phyloP scores from a whole-genome alignment of 2,329 filamentous ascomycete species.

The Nannizziopsis barbatae region DNA sequence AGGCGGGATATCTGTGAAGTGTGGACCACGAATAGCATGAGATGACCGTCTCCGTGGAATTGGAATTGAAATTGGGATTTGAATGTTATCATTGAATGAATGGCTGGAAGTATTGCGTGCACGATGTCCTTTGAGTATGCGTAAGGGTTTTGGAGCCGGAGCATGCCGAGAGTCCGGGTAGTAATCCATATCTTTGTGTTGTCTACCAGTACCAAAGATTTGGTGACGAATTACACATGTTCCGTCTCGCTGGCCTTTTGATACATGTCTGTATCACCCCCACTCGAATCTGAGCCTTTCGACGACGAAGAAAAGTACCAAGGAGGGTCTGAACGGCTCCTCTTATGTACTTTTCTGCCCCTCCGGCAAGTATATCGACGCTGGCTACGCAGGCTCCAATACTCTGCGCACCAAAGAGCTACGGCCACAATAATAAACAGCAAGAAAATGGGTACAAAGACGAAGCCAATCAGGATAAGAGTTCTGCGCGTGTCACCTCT shows the following conservation, averaged over 20 bases:
- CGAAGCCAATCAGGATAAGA: conserved; percentile 34
- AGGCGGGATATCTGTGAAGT: neutral
- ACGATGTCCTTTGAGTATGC: conserved; percentile 37
- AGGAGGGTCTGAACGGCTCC: conserved; percentile 24
- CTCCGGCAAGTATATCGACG: conserved; percentile 21
- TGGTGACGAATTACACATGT: conserved; percentile 12
- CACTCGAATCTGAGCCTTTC: conserved; percentile 24
- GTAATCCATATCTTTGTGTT: conserved; percentile 1
- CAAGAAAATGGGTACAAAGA: conserved; percentile 39
- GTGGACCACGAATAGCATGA: conserved; percentile 5
- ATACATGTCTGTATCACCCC: conserved; percentile 20
- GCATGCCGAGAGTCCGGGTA: neutral
- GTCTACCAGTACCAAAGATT: conserved; percentile 1
- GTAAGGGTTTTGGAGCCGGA: conserved; percentile 37
- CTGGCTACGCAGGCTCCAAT: conserved; percentile 21
- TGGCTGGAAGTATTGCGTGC: conserved; percentile 13
- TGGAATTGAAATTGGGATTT: conserved; percentile 10
- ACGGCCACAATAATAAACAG: conserved; percentile 31
- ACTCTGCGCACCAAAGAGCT: conserved; percentile 31
- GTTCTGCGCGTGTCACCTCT: conserved; percentile 15
- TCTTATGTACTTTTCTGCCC: conserved; percentile 19
- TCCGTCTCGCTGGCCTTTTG: conserved; percentile 18
- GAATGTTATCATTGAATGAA: conserved; percentile 15
- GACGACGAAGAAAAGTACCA: conserved; percentile 22
- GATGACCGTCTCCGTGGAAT: conserved; percentile 25